These are phyloP conservation scores for Saitozyma sp. DNA, from an alignment of 768 basidiomycete genomes.

Conservation along the genomic window DNA sequence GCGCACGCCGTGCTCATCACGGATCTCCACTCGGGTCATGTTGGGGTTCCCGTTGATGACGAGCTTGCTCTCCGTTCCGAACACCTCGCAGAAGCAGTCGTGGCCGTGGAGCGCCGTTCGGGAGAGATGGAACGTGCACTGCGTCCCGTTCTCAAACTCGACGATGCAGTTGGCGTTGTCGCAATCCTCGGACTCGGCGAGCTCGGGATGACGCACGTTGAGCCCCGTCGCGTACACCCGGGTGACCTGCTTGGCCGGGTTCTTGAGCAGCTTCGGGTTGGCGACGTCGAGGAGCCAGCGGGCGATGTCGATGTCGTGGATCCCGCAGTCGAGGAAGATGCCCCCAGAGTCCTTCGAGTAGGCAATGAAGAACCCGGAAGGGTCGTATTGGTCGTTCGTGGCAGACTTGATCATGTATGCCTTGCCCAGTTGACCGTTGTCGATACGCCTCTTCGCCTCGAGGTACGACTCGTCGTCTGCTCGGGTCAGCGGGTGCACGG, in stretches of 20 bases:
- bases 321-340: slow-evolving; percentile 24
- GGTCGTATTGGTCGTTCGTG: slow-evolving; percentile 27
- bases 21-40: slow-evolving; percentile 21
- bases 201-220: slow-evolving; percentile 25
- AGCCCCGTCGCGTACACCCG: slow-evolving; percentile 23
- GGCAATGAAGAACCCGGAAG: slow-evolving; percentile 28
- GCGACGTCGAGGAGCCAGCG: slow-evolving; percentile 22
- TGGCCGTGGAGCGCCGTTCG: slow-evolving; percentile 26
- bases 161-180: slow-evolving; percentile 29
- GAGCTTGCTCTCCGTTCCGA: slow-evolving; percentile 23
- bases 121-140: slow-evolving; percentile 14
- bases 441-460: slow-evolving; percentile 18
- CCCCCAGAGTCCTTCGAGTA: slow-evolving; percentile 27
- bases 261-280: not conserved
- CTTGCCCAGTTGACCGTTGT: slow-evolving; percentile 15
- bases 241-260: slow-evolving; percentile 21
- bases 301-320: slow-evolving; percentile 33
- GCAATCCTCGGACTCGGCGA: slow-evolving; percentile 17
- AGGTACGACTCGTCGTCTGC: slow-evolving; percentile 22
- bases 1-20: slow-evolving; percentile 28
- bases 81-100: slow-evolving; percentile 28
- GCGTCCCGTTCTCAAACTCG: slow-evolving; percentile 21
- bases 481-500: not conserved
- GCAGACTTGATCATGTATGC: slow-evolving; percentile 25
- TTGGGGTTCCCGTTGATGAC: slow-evolving; percentile 29